Conservation (phyloP, 106 monocot genomes). For the Vanilla planifolia region DNA sequence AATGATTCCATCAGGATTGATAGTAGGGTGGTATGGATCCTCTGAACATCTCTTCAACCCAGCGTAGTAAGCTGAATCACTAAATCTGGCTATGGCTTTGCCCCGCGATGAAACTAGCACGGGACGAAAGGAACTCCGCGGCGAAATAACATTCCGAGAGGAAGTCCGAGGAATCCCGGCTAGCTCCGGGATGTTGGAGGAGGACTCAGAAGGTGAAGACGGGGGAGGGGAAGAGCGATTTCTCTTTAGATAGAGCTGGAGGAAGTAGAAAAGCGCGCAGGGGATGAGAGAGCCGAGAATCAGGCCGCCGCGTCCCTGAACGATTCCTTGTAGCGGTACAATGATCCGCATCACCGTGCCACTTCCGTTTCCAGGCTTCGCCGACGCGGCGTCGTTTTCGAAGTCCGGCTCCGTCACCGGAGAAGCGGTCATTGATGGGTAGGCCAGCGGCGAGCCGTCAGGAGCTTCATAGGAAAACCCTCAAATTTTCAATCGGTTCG, state of each 20-base stretch:
- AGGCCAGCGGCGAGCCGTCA: not conserved
- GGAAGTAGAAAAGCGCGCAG: constrained; percentile 73
- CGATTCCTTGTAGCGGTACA: constrained; percentile 63
- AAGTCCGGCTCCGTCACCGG: not conserved
- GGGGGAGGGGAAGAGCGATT: constrained; percentile 14
- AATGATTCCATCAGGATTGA: constrained; percentile 42
- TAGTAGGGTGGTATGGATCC: constrained; percentile 33
- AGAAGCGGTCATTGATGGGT: not conserved
- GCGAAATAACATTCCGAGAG: constrained; percentile 31
- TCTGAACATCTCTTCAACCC: constrained; percentile 19
- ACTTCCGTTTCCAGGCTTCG: not conserved
- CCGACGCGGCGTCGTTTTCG: not conserved
- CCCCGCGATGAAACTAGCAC: constrained; percentile 45
- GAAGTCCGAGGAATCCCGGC: constrained; percentile 18
- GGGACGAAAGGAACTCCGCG: constrained; percentile 16
- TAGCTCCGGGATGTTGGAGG: constrained; percentile 14
- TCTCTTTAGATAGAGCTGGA: constrained; percentile 61
- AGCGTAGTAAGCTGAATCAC: constrained; percentile 37
- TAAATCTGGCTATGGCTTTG: constrained; percentile 8
- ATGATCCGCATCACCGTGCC: constrained; percentile 39
- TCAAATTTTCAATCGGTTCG: too few species aligned
- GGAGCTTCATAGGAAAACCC: not conserved
- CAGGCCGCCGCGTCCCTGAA: constrained; percentile 66
- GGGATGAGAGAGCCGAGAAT: constrained; percentile 66
- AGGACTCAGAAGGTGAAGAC: constrained; percentile 9